phyloP scores from a whole-genome alignment of 2,329 filamentous ascomycete genomes.

The Aureobasidium uvarum region DNA sequence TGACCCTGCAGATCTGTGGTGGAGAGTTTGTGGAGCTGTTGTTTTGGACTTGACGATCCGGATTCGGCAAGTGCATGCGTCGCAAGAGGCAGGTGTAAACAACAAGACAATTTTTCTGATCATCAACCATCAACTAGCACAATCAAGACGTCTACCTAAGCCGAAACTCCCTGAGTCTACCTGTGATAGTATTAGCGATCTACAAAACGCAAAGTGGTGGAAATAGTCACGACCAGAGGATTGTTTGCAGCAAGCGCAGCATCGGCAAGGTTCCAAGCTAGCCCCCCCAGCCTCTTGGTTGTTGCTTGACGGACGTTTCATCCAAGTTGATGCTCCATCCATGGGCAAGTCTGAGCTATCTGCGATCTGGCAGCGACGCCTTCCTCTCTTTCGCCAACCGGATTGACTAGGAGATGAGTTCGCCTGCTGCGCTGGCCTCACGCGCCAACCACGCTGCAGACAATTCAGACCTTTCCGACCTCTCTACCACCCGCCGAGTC shows the following conservation, averaged over 20 bases:
- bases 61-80: conserved; percentile 19
- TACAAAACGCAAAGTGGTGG: background rate
- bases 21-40: conserved; percentile 7
- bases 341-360: conserved; percentile 17
- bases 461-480: background rate
- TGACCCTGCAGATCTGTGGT: conserved; percentile 5
- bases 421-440: background rate
- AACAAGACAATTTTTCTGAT: background rate
- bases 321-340: conserved; percentile 15
- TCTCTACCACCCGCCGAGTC: background rate
- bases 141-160: background rate
- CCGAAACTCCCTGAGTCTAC: background rate
- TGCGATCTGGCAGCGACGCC: conserved; percentile 20
- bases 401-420: conserved; percentile 25
- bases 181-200: background rate
- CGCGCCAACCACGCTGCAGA: conserved; percentile 2
- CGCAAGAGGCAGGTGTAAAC: background rate
- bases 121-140: background rate
- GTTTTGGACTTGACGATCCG: background rate
- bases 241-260: background rate
- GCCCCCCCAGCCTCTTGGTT: background rate
- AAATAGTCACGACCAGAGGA: background rate
- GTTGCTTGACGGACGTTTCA: conserved; percentile 15
- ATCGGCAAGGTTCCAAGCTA: conserved; percentile 18
- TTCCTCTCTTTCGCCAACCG: conserved; percentile 21